Base-by-base conservation (phyloP, 768 basidiomycete genomes). In the Leccinum longicurvipes region DNA sequence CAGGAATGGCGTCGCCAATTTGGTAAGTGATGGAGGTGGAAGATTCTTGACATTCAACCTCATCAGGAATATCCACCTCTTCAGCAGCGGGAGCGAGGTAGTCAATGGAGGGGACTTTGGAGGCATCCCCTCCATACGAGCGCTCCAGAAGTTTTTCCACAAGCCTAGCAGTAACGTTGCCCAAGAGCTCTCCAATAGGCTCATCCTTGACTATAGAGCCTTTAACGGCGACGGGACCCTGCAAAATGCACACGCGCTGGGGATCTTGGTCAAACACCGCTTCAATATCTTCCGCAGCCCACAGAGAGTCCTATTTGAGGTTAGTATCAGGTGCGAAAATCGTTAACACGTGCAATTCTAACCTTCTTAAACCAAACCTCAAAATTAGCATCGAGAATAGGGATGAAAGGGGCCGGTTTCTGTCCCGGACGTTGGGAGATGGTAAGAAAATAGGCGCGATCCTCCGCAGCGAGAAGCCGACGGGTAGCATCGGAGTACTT, bases 301-400 rank as follows among this genome's bases (percentile, higher is more conserved):
- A 98, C 11, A 98, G 83, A 7, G 96, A 98, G 71, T 98, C 96
- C 91, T 93, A 62, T 21, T 50, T 4, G 17, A 12, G 59, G 11
- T 21, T 28, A 53, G 24, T 23, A 51, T 70, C 25, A 62, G 58
- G 59, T 49, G 42, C 11, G 32, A 55, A 9, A 24, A 51, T 47
- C 4, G 23, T 50, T 45, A 21, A 48, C 19, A 54, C 47, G 9
- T 19, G 14, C 6, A 28, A 32, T 42, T 59, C 79, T 39, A 58
- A 90, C 92, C 88, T 99, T 99, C 82, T 99, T 98, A 79, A 99
- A 98, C 97, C 97, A 99, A 50, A 98, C 94, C 70, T 95, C 93
- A 67, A 98, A 98, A 62, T 74, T 85, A 21, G 87, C 85, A 69
- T 98, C 95, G 50, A 98, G 82, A 28, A 99, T 86, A 4, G 96